phyloP scores from a whole-genome alignment of 2,329 filamentous ascomycete species.

The Myriangium duriaei region DNA sequence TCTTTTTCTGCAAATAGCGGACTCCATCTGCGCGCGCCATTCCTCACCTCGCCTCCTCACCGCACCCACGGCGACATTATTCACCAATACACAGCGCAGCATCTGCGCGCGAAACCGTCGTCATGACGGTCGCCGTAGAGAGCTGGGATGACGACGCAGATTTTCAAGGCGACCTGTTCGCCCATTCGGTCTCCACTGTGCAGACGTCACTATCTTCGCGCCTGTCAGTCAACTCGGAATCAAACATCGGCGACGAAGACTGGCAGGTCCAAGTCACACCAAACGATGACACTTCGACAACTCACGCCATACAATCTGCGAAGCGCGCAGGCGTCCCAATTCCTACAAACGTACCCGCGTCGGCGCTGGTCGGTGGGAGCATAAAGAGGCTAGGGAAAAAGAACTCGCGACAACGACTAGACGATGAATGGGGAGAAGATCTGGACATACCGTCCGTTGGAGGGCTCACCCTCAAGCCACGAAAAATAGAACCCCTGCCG shows the following conservation, averaged over 20 bases:
- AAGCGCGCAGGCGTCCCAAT: slow-evolving; percentile 85
- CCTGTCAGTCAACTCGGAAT: slow-evolving; percentile 68
- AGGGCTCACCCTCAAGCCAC: slow-evolving; percentile 32
- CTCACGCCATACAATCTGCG: slow-evolving; percentile 77
- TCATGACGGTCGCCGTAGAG: slow-evolving; percentile 55
- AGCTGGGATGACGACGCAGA: slow-evolving; percentile 47
- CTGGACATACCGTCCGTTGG: slow-evolving; percentile 31
- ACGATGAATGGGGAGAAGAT: slow-evolving; percentile 41
- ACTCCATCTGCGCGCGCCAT: background rate
- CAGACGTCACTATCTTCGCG: slow-evolving; percentile 68
- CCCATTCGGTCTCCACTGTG: slow-evolving; percentile 58
- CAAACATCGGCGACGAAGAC: slow-evolving; percentile 66
- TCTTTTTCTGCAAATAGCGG: background rate
- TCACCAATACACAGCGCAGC: slow-evolving; percentile 11
- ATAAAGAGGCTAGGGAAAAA: slow-evolving; percentile 73
- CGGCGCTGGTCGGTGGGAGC: slow-evolving; percentile 79
- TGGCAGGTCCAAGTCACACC: slow-evolving; percentile 75
- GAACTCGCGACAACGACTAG: slow-evolving; percentile 23
- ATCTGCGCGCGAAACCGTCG: slow-evolving; percentile 15
- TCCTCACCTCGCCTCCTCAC: slow-evolving; percentile 3
- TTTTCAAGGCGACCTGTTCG: slow-evolving; percentile 53
- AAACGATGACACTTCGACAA: slow-evolving; percentile 71
- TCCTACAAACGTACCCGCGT: slow-evolving; percentile 72
- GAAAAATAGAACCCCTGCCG: slow-evolving; percentile 27
- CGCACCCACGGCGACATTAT: background rate